A percentile compares a stretch with the other conserved stretches of the same genome.
phyloP scores from a whole-genome alignment of 1,284 basidiomycete species.

The Pholiota adiposa region DNA sequence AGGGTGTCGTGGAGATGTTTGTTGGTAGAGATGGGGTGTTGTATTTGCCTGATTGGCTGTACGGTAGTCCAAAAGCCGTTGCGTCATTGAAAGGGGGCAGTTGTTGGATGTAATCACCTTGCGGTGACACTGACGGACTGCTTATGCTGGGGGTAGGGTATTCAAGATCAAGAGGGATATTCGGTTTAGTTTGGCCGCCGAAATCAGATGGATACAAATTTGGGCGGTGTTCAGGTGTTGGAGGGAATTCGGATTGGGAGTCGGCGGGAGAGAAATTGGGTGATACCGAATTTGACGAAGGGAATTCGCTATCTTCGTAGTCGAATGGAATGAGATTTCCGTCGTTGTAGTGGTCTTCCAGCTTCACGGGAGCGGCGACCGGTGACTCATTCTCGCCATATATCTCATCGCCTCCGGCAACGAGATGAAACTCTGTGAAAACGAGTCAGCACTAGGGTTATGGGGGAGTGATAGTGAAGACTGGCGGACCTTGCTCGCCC shows the following conservation, averaged over 20 bases:
- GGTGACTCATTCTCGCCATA: slow-evolving; percentile 54
- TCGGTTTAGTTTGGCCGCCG: slow-evolving; percentile 23
- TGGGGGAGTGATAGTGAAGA: slow-evolving; percentile 8
- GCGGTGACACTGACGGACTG: slow-evolving; percentile 33
- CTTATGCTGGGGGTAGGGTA: slow-evolving; percentile 20
- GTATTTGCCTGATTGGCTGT: slow-evolving; percentile 18
- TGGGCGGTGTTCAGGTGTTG: slow-evolving; percentile 40
- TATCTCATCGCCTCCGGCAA: slow-evolving; percentile 76
- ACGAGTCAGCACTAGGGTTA: slow-evolving; percentile 18
- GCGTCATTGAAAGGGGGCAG: slow-evolving; percentile 27
- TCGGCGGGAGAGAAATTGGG: slow-evolving; percentile 48
- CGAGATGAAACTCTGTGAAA: slow-evolving; percentile 52
- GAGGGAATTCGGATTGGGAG: slow-evolving; percentile 45
- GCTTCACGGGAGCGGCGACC: slow-evolving; percentile 45
- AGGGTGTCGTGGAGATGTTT: slow-evolving; percentile 18
- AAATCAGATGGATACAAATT: slow-evolving; percentile 30
- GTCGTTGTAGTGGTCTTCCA: slow-evolving; percentile 48
- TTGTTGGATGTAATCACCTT: slow-evolving; percentile 28
- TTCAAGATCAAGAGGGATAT: slow-evolving; percentile 19
- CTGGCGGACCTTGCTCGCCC: slow-evolving; percentile 64
- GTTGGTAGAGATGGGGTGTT: slow-evolving; percentile 17
- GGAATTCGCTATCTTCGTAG: slow-evolving; percentile 41
- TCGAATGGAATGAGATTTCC: slow-evolving; percentile 44
- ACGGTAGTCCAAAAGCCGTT: slow-evolving; percentile 18
- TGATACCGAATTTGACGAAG: slow-evolving; percentile 41